Conservation (phyloP, 768 basidiomycete genomes). For the Amanita exitialis region DNA sequence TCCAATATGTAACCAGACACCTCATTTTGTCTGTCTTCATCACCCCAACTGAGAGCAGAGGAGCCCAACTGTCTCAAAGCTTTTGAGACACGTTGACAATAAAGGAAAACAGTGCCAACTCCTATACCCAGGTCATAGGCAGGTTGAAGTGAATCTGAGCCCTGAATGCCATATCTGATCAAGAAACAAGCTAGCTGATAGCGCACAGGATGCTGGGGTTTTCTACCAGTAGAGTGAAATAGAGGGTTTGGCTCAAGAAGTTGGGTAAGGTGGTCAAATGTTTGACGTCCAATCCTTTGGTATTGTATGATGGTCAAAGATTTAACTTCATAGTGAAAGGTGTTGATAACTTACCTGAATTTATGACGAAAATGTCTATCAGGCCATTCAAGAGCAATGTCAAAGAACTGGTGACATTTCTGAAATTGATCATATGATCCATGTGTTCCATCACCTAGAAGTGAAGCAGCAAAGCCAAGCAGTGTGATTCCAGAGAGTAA, state of each 20-base stretch:
- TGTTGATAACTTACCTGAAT: too few species aligned
- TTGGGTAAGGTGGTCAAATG: slow-evolving; percentile 5
- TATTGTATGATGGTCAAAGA: background rate
- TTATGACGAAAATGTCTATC: slow-evolving; percentile 10
- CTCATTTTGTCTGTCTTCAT: too few species aligned
- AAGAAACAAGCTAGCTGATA: slow-evolving; percentile 9
- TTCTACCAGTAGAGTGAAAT: slow-evolving; percentile 3
- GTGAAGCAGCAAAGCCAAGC: too few species aligned
- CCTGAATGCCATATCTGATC: slow-evolving; percentile 7
- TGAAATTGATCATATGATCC: slow-evolving; percentile 10
- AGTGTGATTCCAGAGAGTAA: too few species aligned
- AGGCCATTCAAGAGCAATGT: slow-evolving; percentile 5
- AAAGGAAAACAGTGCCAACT: too few species aligned
- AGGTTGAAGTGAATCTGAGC: too few species aligned
- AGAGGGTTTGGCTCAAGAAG: slow-evolving; percentile 7
- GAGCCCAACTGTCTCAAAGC: too few species aligned
- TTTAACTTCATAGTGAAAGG: slow-evolving; percentile 4
- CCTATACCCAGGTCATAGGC: too few species aligned
- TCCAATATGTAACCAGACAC: too few species aligned
- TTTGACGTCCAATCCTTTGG: slow-evolving; percentile 3
- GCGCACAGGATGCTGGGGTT: slow-evolving; percentile 5
- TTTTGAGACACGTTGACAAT: too few species aligned
- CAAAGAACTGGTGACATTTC: slow-evolving; percentile 10
- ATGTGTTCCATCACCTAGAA: background rate
- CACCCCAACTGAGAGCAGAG: too few species aligned